Conservation (phyloP, 2,329 filamentous ascomycete species). For the Trichoderma guizhouense region DNA sequence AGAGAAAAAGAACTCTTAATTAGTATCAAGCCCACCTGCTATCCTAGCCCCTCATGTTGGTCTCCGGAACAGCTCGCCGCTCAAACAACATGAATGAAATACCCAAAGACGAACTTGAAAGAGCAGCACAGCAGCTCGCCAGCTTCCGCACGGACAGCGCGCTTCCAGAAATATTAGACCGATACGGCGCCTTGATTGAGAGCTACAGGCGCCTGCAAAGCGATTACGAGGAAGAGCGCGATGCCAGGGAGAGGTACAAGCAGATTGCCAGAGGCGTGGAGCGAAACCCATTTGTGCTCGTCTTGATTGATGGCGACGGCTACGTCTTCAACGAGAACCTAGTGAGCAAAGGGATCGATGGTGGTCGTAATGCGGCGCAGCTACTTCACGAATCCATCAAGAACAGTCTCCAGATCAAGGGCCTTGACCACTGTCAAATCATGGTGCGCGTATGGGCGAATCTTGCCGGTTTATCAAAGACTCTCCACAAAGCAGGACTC, state of each 20-base stretch:
- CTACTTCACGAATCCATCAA: neutral
- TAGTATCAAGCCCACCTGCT: neutral
- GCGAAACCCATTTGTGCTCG: slow-evolving; percentile 56
- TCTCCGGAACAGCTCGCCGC: neutral
- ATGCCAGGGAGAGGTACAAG: slow-evolving; percentile 53
- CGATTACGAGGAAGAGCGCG: slow-evolving; percentile 55
- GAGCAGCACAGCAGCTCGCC: slow-evolving; percentile 28
- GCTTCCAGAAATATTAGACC: slow-evolving; percentile 31
- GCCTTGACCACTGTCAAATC: neutral
- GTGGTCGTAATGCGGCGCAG: neutral
- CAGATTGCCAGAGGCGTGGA: slow-evolving; percentile 47
- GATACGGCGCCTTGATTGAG: slow-evolving; percentile 42
- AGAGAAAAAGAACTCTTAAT: neutral
- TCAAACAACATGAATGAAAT: slow-evolving; percentile 15
- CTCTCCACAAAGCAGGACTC: neutral
- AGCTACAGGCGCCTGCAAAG: slow-evolving; percentile 54
- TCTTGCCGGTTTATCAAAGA: neutral
- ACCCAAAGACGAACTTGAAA: slow-evolving; percentile 30
- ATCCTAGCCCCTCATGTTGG: neutral
- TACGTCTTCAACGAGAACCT: slow-evolving; percentile 35
- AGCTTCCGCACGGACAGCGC: slow-evolving; percentile 29
- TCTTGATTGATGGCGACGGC: slow-evolving; percentile 61
- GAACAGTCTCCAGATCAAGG: neutral
- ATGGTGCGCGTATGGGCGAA: neutral
- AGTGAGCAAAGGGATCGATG: neutral